Evolutionary conservation across 192 early-diverging fungal species (phyloP).

Genomic region (Mortierella claussenii): DNA sequence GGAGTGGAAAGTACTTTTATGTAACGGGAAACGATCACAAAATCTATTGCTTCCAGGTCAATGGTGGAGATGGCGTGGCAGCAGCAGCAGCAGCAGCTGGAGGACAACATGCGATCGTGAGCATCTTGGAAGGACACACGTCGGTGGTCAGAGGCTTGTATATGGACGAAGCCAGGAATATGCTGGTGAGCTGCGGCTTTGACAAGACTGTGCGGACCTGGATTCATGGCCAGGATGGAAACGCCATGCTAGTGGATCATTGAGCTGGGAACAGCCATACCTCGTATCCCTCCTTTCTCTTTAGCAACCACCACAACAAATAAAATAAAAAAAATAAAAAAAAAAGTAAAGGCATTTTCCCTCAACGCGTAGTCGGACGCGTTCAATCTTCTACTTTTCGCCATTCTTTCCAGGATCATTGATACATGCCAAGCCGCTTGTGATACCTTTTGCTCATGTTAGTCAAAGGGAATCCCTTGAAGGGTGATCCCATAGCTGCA

Average conservation of each 20-base stretch:
- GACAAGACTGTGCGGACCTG: slow-evolving; percentile 69
- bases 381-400: too few species aligned
- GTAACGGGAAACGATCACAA: slow-evolving; percentile 71
- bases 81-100: neutral
- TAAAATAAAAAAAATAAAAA: too few species aligned
- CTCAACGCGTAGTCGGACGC: too few species aligned
- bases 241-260: neutral
- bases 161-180: slow-evolving; percentile 58
- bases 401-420: too few species aligned
- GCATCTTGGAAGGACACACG: slow-evolving; percentile 64
- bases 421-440: too few species aligned
- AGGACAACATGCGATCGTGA: slow-evolving; percentile 56
- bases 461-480: too few species aligned
- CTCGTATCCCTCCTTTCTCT: too few species aligned
- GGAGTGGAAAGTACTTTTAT: slow-evolving; percentile 69
- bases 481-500: too few species aligned
- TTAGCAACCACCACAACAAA: too few species aligned
- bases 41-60: slow-evolving; percentile 62
- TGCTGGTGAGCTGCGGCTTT: slow-evolving; percentile 67
- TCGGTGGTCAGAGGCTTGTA: slow-evolving; percentile 63
- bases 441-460: too few species aligned
- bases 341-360: too few species aligned
- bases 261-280: neutral
- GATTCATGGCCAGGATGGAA: slow-evolving; percentile 13
- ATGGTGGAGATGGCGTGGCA: neutral